Evolutionary conservation across 2,329 filamentous ascomycete genomes (phyloP).

Genomic region (Ophiocordyceps camponoti-floridani): DNA sequence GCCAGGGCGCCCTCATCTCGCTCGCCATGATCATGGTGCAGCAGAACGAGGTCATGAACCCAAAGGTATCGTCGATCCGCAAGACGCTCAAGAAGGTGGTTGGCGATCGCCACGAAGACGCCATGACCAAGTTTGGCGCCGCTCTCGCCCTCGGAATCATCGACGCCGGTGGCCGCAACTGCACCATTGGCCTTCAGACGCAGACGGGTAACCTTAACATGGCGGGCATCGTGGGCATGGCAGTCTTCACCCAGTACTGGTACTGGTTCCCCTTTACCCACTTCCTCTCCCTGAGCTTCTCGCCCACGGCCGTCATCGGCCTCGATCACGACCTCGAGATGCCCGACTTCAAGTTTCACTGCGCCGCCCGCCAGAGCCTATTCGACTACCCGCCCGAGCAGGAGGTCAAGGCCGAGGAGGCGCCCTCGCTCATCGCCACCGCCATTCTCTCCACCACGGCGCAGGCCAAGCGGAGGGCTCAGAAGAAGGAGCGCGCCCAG

Average conservation of each 20-base stretch:
- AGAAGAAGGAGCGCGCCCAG: slow-evolving; percentile 84
- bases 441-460: slow-evolving; percentile 93
- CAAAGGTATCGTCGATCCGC: slow-evolving; percentile 78
- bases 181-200: slow-evolving; percentile 92
- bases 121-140: slow-evolving; percentile 97
- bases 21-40: slow-evolving; percentile 98
- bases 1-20: slow-evolving; percentile 86
- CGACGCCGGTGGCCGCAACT: slow-evolving; percentile 93
- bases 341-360: slow-evolving; percentile 88
- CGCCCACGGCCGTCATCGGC: slow-evolving; percentile 89
- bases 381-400: slow-evolving; percentile 98
- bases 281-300: slow-evolving; percentile 89
- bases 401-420: slow-evolving; percentile 86
- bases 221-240: slow-evolving; percentile 94
- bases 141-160: slow-evolving; percentile 92
- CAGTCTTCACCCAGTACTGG: slow-evolving; percentile 98
- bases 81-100: slow-evolving; percentile 92
- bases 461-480: slow-evolving; percentile 85
- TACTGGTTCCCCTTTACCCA: slow-evolving; percentile 99
- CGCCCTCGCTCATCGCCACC: slow-evolving; percentile 83
- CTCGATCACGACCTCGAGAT: slow-evolving; percentile 89
- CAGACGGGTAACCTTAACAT: slow-evolving; percentile 98
- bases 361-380: slow-evolving; percentile 80
- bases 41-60: slow-evolving; percentile 97
- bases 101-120: slow-evolving; percentile 88